These are phyloP conservation scores for Serendipita sp. DNA, from an alignment of 768 basidiomycete genomes.

Conservation along the genomic window DNA sequence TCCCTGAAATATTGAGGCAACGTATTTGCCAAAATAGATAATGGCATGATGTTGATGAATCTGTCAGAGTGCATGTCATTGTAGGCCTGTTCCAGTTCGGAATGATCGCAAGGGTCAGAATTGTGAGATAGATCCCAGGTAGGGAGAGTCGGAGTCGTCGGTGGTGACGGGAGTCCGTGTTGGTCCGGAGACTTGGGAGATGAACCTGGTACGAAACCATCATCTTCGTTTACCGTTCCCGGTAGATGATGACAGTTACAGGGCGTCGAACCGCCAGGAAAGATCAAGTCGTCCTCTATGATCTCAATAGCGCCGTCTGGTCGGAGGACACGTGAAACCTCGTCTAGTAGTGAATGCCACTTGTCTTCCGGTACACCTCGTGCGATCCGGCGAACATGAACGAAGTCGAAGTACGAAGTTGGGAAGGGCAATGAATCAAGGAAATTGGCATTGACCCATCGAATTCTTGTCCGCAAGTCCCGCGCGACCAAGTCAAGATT, in stretches of 20 bases:
- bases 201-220: no score
- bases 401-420: conserved; percentile 59
- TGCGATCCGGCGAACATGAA: conserved; percentile 55
- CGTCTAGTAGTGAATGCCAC: conserved; percentile 19
- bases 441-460: conserved; percentile 64
- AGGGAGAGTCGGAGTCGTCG: neutral
- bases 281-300: conserved; percentile 54
- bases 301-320: conserved; percentile 60
- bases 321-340: conserved; percentile 55
- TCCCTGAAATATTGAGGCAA: no score
- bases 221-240: no score
- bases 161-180: neutral
- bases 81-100: conserved; percentile 47
- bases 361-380: conserved; percentile 64
- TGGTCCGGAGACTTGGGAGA: no score
- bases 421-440: conserved; percentile 44
- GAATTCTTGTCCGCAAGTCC: conserved; percentile 43
- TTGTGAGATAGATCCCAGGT: conserved; percentile 15
- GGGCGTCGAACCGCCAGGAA: conserved; percentile 19
- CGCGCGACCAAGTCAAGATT: conserved; percentile 39
- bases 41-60: no score
- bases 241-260: neutral
- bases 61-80: conserved; percentile 36
- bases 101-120: conserved; percentile 52
- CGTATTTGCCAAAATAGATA: no score